Evolutionary conservation across 2,329 filamentous ascomycete species (phyloP).

Genomic region (Metarhizium brunneum): DNA sequence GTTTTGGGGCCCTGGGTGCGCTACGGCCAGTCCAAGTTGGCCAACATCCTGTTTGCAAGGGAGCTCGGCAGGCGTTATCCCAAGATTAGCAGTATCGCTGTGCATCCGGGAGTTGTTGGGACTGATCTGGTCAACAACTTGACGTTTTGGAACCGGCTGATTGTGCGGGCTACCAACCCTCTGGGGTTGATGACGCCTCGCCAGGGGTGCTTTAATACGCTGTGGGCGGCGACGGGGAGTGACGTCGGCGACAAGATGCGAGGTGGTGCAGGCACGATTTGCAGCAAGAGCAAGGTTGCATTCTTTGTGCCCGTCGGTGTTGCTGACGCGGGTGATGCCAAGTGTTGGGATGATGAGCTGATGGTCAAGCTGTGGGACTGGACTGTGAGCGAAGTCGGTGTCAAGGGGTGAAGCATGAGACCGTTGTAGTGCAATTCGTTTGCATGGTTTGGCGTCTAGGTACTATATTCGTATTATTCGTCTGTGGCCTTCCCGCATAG

Average conservation of each 20-base stretch:
- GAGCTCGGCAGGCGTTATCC: constrained; percentile 35
- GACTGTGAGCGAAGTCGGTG: constrained; percentile 14
- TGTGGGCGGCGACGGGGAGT: constrained; percentile 20
- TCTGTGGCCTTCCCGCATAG: background rate
- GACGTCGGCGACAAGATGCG: background rate
- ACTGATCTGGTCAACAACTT: constrained; percentile 18
- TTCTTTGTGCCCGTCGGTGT: constrained; percentile 21
- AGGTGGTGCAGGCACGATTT: background rate
- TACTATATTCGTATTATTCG: background rate
- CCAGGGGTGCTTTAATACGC: constrained; percentile 7
- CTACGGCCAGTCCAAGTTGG: constrained; percentile 42
- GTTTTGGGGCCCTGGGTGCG: constrained; percentile 24
- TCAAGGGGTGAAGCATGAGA: background rate
- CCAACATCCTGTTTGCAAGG: constrained; percentile 35
- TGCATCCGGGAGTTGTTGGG: constrained; percentile 37
- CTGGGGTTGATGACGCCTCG: background rate
- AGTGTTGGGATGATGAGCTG: constrained; percentile 16
- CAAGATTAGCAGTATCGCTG: constrained; percentile 29
- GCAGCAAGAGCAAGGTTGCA: constrained; percentile 9
- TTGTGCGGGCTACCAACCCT: constrained; percentile 14
- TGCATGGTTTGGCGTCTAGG: background rate
- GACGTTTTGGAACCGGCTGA: constrained; percentile 14
- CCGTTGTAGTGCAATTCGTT: background rate
- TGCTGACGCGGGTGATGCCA: constrained; percentile 11
- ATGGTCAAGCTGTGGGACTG: constrained; percentile 28